These are phyloP conservation scores for Angomonas deanei DNA, from an alignment of 208 protist species.

Conservation along the genomic window DNA sequence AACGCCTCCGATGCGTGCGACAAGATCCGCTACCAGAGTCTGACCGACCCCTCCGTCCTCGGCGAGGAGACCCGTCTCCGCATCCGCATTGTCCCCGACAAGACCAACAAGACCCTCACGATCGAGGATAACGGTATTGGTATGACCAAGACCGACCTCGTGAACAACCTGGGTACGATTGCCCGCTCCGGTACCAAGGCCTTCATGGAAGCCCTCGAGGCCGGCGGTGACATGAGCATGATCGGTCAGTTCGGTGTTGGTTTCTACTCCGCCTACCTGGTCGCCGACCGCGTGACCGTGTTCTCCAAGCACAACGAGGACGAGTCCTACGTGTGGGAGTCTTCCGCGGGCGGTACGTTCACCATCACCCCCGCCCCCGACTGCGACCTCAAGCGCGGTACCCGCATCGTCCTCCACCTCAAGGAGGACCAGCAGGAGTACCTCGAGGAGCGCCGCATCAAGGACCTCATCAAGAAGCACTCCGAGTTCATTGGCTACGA, in stretches of 20 bases:
- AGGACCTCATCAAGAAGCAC: constrained; percentile 99
- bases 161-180: constrained; percentile 99
- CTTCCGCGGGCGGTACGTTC: constrained; percentile 96
- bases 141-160: constrained; percentile 99
- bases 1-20: constrained; percentile 98
- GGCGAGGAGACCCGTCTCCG: constrained; percentile 91
- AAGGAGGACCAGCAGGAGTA: constrained; percentile 98
- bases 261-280: constrained; percentile 99
- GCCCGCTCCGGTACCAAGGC: constrained; percentile 97
- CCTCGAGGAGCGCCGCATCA: constrained; percentile 93
- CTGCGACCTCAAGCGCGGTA: constrained; percentile 93
- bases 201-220: constrained; percentile 98
- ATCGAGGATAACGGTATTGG: constrained; percentile 98
- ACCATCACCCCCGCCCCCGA: constrained; percentile 88
- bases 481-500: constrained; percentile 99
- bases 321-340: constrained; percentile 97
- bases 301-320: constrained; percentile 97
- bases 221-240: constrained; percentile 96
- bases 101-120: constrained; percentile 93
- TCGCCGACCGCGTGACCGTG: constrained; percentile 97
- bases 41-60: constrained; percentile 92
- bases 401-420: constrained; percentile 94
- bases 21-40: constrained; percentile 97
- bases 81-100: constrained; percentile 96
- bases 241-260: constrained; percentile 99